phyloP scores from a whole-genome alignment of 2,329 filamentous ascomycete species.

The Claviceps sp. region DNA sequence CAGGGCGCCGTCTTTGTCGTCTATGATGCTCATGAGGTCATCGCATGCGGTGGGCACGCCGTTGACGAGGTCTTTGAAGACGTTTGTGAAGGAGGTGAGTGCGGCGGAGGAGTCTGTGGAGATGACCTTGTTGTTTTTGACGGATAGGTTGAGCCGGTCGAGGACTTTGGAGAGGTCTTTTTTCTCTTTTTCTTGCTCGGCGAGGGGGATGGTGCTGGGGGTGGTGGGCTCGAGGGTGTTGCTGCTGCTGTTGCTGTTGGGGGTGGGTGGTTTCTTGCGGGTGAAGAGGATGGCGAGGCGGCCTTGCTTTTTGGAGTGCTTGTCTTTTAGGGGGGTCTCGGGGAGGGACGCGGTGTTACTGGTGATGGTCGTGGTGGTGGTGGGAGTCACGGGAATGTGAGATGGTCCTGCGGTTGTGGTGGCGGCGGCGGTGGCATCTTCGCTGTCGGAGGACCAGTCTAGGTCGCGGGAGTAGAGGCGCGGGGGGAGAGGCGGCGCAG shows the following conservation, averaged over 20 bases:
- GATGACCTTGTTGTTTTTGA: slow-evolving; percentile 75
- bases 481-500: slow-evolving; percentile 42
- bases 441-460: slow-evolving; percentile 28
- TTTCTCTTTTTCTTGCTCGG: slow-evolving; percentile 34
- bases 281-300: slow-evolving; percentile 23
- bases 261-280: slow-evolving; percentile 28
- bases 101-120: slow-evolving; percentile 73
- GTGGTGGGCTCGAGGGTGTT: slow-evolving; percentile 20
- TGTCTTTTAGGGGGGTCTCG: slow-evolving; percentile 9
- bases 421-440: slow-evolving; percentile 10
- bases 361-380: slow-evolving; percentile 11
- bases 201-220: slow-evolving; percentile 6
- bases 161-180: slow-evolving; percentile 72
- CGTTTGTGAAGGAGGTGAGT: slow-evolving; percentile 70
- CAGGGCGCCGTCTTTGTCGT: slow-evolving; percentile 49
- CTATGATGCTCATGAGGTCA: slow-evolving; percentile 57
- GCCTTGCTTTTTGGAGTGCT: slow-evolving; percentile 19
- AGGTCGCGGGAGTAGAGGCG: slow-evolving; percentile 36
- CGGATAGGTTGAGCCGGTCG: slow-evolving; percentile 70
- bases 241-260: not conserved
- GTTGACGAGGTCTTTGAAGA: slow-evolving; percentile 84
- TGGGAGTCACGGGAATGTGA: slow-evolving; percentile 5
- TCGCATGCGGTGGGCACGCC: slow-evolving; percentile 88
- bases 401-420: slow-evolving; percentile 13
- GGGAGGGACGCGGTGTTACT: slow-evolving; percentile 9